These are phyloP conservation scores for Blastomyces parvus DNA, from an alignment of 2,329 filamentous ascomycete genomes.

Conservation along the genomic window DNA sequence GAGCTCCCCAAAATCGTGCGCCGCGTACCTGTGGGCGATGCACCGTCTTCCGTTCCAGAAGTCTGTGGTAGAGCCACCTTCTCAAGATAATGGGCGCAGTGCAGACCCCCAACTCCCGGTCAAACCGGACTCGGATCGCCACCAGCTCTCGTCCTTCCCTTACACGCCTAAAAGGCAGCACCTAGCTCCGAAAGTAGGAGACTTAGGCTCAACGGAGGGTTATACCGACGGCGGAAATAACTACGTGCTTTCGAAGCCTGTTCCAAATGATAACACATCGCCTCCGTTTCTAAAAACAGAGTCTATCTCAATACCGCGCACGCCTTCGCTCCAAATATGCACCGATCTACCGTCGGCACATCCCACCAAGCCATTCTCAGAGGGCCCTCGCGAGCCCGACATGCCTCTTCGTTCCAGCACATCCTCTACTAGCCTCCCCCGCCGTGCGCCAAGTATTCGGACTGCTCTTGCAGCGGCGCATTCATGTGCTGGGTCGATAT, in stretches of 20 bases:
- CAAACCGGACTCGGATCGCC: background rate
- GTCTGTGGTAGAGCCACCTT: background rate
- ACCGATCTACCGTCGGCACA: conserved; percentile 9
- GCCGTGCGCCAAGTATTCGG: conserved; percentile 38
- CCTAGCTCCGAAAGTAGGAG: background rate
- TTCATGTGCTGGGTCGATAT: conserved; percentile 37
- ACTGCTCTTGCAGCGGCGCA: conserved; percentile 29
- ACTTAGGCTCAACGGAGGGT: background rate
- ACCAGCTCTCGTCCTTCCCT: background rate
- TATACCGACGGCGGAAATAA: conserved; percentile 1
- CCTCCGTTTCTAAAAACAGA: background rate
- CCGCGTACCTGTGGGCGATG: conserved; percentile 2
- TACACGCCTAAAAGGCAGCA: background rate
- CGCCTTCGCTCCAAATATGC: conserved; percentile 13
- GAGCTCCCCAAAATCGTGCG: background rate
- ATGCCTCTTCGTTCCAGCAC: conserved; percentile 30
- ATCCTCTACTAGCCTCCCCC: conserved; percentile 36
- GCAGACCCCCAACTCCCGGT: background rate
- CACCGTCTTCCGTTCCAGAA: background rate
- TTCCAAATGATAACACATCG: background rate
- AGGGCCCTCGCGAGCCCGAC: conserved; percentile 23
- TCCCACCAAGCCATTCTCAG: background rate
- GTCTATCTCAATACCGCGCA: conserved; percentile 7
- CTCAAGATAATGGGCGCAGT: background rate
- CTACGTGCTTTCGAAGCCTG: background rate